Base-by-base conservation (phyloP, 805 yeast genomes). In the Ogataea corticis region DNA sequence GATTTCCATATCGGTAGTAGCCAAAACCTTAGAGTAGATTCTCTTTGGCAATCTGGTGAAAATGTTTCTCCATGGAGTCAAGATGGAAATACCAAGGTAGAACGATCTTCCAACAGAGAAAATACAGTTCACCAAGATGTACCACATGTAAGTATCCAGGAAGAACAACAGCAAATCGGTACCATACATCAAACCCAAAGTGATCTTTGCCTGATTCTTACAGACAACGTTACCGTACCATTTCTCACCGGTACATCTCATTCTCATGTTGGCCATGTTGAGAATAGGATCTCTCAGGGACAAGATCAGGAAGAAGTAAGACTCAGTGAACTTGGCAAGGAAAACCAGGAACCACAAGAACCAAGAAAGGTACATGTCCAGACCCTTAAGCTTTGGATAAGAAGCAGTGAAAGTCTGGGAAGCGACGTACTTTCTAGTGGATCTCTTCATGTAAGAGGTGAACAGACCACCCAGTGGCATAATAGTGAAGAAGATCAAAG, bases 21-120 rank as follows among this genome's bases (percentile, higher is more conserved):
- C 98, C 71, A 94, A 80, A 56, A 94, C 85, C 81, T 94, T 94
- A 45, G 97, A 89, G 77, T 94, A 95, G 57, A 94, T 89, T 83
- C 99, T 89, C 83, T 94, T 94, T 67, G 99, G 99, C 67, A 94
- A 76, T 71, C 99, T 85, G 44, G 97, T 84, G 77, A 92, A 94
- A 59, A 94, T 91, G 69, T 95, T 94, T 82, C 98, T 88, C 99
- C 99, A 94, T 52, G 99, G 99, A 33, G 99, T 94, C 77, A 91
- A 82, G 56, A 94, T 92, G 37, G 99, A 94, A 61, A 94, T 91
- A 85, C 99, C 99, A 70, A 95, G 79, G 78, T 92, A 94, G 80
- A 94, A 94, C 13, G 99, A 94, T 67, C 96, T 88, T 59, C 96
- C 97, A 62, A 94, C 89, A 51, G 98, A 92, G 82, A 89, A 91